A percentile compares a stretch with the other conserved stretches of the same genome.
Conservation (phyloP, 2,329 filamentous ascomycete species). For the Alternaria longipes region DNA sequence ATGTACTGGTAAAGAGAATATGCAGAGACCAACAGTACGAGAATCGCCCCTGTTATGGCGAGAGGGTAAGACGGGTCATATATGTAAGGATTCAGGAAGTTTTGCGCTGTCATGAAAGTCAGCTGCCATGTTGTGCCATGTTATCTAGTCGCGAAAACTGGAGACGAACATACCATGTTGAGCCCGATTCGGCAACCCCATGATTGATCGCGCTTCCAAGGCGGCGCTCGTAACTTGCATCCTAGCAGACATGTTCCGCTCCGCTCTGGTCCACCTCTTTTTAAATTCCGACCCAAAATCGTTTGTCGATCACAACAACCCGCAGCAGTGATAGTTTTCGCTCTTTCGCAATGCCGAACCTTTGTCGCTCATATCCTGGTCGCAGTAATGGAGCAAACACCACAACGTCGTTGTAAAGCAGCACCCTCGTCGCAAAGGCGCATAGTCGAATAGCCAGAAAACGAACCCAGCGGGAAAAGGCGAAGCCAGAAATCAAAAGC, state of each 20-base stretch:
- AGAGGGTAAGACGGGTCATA: constrained; percentile 59
- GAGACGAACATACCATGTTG: not conserved
- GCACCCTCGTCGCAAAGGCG: constrained; percentile 3
- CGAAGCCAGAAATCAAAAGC: constrained; percentile 4
- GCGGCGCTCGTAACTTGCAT: not conserved
- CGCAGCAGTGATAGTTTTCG: not conserved
- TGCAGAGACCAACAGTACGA: constrained; percentile 52
- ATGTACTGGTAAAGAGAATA: constrained; percentile 46
- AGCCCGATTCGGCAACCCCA: constrained; percentile 4
- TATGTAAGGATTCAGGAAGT: constrained; percentile 55
- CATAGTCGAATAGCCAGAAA: not conserved
- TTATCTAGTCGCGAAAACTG: not conserved
- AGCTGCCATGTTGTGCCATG: not conserved
- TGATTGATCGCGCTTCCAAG: not conserved
- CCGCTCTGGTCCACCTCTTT: constrained; percentile 3
- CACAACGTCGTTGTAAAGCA: constrained; percentile 6
- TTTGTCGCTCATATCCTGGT: not conserved
- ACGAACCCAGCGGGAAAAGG: not conserved
- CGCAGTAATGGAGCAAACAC: not conserved
- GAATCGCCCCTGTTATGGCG: constrained; percentile 54
- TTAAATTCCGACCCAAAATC: not conserved
- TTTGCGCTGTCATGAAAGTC: constrained; percentile 17
- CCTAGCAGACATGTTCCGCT: constrained; percentile 3
- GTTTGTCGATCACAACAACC: not conserved
- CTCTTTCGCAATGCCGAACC: constrained; percentile 1